A percentile compares a stretch with the other conserved stretches of the same genome.
Conservation (phyloP, 441 rosid genomes). For the Eutrema salsugineum region DNA sequence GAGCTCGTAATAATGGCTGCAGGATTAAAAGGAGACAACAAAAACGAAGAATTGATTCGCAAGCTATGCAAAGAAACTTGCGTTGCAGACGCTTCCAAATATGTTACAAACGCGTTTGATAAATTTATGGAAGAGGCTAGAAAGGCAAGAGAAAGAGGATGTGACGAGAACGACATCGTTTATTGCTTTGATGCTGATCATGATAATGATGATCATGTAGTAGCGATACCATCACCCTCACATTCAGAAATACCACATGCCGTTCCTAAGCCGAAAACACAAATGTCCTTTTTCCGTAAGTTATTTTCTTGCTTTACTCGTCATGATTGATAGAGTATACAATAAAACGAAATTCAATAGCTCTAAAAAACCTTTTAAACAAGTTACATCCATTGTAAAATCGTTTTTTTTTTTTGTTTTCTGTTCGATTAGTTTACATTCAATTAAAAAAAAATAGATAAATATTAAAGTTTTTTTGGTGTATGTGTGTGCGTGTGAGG, state of each 20-base stretch:
- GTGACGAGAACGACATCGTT: constrained; percentile 34
- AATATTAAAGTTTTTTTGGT: background rate
- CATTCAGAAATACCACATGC: background rate
- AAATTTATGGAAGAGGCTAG: constrained; percentile 44
- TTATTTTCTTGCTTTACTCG: constrained; percentile 61
- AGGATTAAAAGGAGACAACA: constrained; percentile 54
- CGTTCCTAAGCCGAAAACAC: background rate
- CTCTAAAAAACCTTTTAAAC: no score
- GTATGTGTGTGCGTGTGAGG: background rate
- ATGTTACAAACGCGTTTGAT: constrained; percentile 46
- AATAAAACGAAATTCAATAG: no score
- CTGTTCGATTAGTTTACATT: no score
- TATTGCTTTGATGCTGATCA: constrained; percentile 7
- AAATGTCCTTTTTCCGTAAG: constrained; percentile 40
- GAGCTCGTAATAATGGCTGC: constrained; percentile 67
- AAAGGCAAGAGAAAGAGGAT: constrained; percentile 46
- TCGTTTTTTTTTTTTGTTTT: no score
- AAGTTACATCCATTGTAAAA: no score
- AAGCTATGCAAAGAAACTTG: constrained; percentile 58
- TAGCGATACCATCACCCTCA: constrained; percentile 7
- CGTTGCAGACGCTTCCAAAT: constrained; percentile 46
- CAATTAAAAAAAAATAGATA: no score
- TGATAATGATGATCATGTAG: constrained; percentile 14
- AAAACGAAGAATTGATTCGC: constrained; percentile 39
- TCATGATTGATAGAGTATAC: constrained; percentile 34